These are phyloP conservation scores for Populus nigra DNA, from an alignment of 345 rosid genomes.

Conservation along the genomic window DNA sequence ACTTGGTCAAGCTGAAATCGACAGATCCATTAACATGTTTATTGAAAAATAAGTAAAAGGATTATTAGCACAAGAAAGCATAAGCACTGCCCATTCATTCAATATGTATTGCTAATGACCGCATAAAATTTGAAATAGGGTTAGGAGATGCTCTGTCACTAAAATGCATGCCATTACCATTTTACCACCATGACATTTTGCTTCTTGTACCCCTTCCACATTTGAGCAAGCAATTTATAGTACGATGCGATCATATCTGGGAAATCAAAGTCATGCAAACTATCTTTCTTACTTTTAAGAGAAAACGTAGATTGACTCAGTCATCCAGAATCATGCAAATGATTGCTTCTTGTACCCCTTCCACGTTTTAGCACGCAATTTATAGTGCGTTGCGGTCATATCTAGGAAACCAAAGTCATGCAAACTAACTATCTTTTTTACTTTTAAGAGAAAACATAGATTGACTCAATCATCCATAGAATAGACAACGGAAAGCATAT, in stretches of 20 bases:
- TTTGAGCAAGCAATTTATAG: not conserved
- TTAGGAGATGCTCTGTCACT: not conserved
- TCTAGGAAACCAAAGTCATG: not conserved
- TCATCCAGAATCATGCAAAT: not conserved
- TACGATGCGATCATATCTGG: not conserved
- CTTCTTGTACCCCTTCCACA: not conserved
- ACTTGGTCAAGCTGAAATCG: constrained; percentile 70
- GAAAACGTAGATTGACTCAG: no score
- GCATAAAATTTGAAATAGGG: not conserved
- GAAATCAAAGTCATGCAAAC: not conserved
- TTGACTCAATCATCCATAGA: not conserved
- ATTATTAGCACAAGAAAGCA: not conserved
- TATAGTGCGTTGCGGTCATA: not conserved
- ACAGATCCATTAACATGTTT: constrained; percentile 50
- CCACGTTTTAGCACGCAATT: not conserved
- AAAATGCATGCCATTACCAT: not conserved
- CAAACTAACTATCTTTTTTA: not conserved
- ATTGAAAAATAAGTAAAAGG: not conserved
- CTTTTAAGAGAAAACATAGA: no score
- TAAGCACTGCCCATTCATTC: not conserved
- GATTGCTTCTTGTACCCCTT: not conserved
- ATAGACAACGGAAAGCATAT: not conserved
- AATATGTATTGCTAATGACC: not conserved
- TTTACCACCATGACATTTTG: no score
- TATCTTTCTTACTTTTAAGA: no score